Evolutionary conservation across 371 early-diverging fungal genomes (phyloP), one percentile per base, ranked within the genome.

Genomic region (Batrachochytrium dendrobatidis): DNA sequence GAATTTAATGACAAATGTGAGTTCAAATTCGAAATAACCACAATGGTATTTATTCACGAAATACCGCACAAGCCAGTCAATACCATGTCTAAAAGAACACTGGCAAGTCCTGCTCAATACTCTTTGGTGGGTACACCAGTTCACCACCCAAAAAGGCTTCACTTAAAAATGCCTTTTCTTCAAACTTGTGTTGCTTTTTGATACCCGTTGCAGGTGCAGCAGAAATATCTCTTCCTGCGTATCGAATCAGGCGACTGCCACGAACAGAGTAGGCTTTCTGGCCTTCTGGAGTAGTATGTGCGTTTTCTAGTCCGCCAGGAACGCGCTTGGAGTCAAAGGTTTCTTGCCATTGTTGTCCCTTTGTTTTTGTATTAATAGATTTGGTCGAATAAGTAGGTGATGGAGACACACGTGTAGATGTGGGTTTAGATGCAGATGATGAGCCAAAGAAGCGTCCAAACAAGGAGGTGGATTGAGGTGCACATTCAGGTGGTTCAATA

Each of bases 181-280:
- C 94, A 60, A 86, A 85, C 69, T 81, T 80, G 74, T 98, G 98
- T 62, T 88, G 88, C 86, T 92, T 94, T 86, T 95, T 94, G 80
- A 91, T 86, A 66, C 96, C 95, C 29, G 98, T 95, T 44, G 97
- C 94, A 26, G 94, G 93, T 2, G 95, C 90, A 50, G 93, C 95
- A 50, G 89, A 86, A 52, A 91, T 90, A 60, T 89, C 87, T 62
- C 98, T 88, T 43, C 95, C 95, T 35, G 90, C 93, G 71, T 92
- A 94, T 34, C 78, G 71, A 60, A 87, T 79, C 43, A 81, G 70
- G 7, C 67, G 48, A 5, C 72, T 64, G 24, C 74, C 77, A 49
- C 76, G 64, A 50, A 73, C 48, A 29, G 70, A 70, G 34, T 17
- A 34, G 55, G 51, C 54, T 34, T 61, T 54, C 29, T 46, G 49